Conservation (phyloP, 163 green algal genomes). For the Prototheca cutis region DNA sequence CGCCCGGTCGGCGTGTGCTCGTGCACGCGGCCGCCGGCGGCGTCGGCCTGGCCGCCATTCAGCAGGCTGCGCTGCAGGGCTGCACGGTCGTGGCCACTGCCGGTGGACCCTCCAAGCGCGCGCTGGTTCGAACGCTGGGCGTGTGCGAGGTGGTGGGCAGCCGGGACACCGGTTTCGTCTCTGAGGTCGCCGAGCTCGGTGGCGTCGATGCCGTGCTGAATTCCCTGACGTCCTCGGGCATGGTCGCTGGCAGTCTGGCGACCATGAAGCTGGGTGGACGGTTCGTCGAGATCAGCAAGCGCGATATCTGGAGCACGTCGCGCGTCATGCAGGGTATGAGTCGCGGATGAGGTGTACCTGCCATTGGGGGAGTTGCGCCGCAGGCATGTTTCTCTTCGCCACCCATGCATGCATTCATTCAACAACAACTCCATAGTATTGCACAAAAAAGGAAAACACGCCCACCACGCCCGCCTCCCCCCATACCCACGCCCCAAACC, state of each 20-base stretch:
- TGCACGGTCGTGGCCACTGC: slow-evolving; percentile 43
- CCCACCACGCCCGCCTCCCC: too few relatives aligned
- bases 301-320: slow-evolving; percentile 68
- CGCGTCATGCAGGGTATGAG: slow-evolving; percentile 31
- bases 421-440: too few relatives aligned
- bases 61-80: slow-evolving; percentile 16
- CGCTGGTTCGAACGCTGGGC: slow-evolving; percentile 24
- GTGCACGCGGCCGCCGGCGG: slow-evolving; percentile 65
- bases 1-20: slow-evolving; percentile 34
- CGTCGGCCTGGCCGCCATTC: slow-evolving; percentile 65
- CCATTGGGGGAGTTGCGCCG: too few relatives aligned
- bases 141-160: slow-evolving; percentile 32
- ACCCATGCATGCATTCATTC: too few relatives aligned
- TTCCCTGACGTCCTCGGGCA: slow-evolving; percentile 69
- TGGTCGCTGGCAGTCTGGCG: slow-evolving; percentile 60
- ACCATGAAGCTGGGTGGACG: slow-evolving; percentile 36
- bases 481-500: too few relatives aligned
- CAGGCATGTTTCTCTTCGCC: too few relatives aligned
- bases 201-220: slow-evolving; percentile 53
- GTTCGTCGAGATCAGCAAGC: slow-evolving; percentile 87
- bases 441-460: too few relatives aligned
- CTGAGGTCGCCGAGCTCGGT: slow-evolving; percentile 16
- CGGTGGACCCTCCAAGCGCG: slow-evolving; percentile 63
- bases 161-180: slow-evolving; percentile 49
- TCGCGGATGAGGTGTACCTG: too few relatives aligned